Conservation (phyloP, 305 asterid genomes). For the Solanum hybrid region DNA sequence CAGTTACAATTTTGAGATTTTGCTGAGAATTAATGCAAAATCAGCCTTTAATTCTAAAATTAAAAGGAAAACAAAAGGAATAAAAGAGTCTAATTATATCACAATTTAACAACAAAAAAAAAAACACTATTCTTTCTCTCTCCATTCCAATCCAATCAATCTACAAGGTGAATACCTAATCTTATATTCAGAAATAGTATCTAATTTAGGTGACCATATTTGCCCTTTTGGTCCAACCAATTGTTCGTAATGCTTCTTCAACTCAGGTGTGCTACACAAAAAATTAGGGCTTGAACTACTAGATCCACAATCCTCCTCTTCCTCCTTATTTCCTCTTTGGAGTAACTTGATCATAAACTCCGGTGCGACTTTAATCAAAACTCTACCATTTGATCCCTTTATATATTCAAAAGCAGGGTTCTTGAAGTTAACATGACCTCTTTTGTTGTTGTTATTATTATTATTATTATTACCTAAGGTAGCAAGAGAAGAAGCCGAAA, state of each 20-base stretch:
- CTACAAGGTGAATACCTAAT: conserved; percentile 66
- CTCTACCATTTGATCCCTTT: conserved; percentile 55
- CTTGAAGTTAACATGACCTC: conserved; percentile 32
- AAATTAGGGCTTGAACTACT: not conserved
- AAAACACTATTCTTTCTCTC: conserved; percentile 24
- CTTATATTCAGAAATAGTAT: conserved; percentile 63
- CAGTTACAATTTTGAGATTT: not conserved
- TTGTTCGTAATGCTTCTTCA: conserved; percentile 57
- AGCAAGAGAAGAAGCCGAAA: conserved; percentile 53
- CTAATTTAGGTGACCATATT: conserved; percentile 72
- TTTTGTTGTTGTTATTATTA: not conserved
- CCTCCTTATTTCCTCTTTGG: conserved; percentile 13
- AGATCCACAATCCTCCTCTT: not conserved
- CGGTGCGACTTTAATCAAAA: conserved; percentile 46
- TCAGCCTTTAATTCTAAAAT: not conserved
- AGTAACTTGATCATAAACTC: conserved; percentile 39
- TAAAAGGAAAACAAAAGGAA: not conserved
- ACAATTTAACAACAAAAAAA: not conserved
- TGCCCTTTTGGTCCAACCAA: conserved; percentile 54
- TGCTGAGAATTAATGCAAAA: not conserved
- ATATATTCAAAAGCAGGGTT: conserved; percentile 45
- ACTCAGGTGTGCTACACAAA: conserved; percentile 75
- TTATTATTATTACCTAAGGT: conserved; percentile 14
- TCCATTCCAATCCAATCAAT: conserved; percentile 52
- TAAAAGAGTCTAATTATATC: not conserved